phyloP scores from a whole-genome alignment of 768 basidiomycete species.

The Ramaria rubella region DNA sequence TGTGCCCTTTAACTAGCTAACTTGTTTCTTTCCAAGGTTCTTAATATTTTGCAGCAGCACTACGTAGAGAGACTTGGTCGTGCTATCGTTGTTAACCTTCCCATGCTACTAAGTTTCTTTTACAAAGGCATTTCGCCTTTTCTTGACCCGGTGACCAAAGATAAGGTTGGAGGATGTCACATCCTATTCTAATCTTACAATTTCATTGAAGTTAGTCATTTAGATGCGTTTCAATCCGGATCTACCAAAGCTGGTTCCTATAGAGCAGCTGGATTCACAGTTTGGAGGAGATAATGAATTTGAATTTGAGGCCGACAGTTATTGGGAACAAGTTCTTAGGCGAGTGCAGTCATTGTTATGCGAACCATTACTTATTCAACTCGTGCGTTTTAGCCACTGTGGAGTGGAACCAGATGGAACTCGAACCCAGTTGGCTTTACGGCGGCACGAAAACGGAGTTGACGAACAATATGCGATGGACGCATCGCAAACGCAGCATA shows the following conservation, averaged over 20 bases:
- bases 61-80: slow-evolving; percentile 86
- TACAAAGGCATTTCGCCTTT: slow-evolving; percentile 83
- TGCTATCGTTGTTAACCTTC: slow-evolving; percentile 78
- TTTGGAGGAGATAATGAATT: slow-evolving; percentile 75
- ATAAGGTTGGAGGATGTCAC: slow-evolving; percentile 51
- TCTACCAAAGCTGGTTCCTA: slow-evolving; percentile 66
- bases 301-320: slow-evolving; percentile 64
- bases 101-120: slow-evolving; percentile 65
- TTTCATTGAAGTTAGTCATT: not conserved
- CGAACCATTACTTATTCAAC: not conserved
- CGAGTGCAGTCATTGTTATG: slow-evolving; percentile 27
- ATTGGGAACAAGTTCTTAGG: slow-evolving; percentile 76
- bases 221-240: slow-evolving; percentile 90
- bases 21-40: slow-evolving; percentile 36
- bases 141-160: slow-evolving; percentile 80
- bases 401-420: slow-evolving; percentile 12
- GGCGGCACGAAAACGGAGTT: not conserved
- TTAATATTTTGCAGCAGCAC: slow-evolving; percentile 79
- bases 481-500: not conserved
- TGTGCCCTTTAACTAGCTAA: not conserved
- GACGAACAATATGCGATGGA: not conserved
- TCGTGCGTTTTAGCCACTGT: not conserved
- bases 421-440: slow-evolving; percentile 5
- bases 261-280: slow-evolving; percentile 70
- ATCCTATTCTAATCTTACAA: not conserved